phyloP scores from a whole-genome alignment of 176 grass and related monocot species.

The Avena atlantica region DNA sequence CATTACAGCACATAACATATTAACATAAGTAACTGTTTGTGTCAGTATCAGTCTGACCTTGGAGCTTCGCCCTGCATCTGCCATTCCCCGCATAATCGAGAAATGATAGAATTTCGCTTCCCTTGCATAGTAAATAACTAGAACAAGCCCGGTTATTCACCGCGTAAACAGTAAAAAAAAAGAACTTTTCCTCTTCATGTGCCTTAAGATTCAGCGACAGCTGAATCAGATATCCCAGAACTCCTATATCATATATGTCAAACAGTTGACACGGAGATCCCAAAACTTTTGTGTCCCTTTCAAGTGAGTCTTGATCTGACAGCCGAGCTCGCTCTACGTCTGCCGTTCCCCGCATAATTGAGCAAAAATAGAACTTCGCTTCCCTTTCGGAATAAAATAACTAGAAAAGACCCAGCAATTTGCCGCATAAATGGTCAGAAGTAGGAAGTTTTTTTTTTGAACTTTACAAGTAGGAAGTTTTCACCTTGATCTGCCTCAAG shows the following conservation, averaged over 20 bases:
- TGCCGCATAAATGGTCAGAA: constrained; percentile 43
- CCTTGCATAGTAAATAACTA: neutral
- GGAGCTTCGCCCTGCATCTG: constrained; percentile 27
- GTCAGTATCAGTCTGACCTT: constrained; percentile 28
- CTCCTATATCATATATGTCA: constrained; percentile 23
- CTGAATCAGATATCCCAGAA: constrained; percentile 26
- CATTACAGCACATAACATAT: neutral
- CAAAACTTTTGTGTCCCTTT: constrained; percentile 33
- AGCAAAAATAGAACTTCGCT: constrained; percentile 46
- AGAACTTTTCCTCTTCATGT: too few relatives aligned
- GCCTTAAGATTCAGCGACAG: too few relatives aligned
- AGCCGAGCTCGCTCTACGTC: constrained; percentile 8
- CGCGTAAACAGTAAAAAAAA: too few relatives aligned
- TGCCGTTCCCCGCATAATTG: constrained; percentile 42
- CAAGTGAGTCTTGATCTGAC: constrained; percentile 6
- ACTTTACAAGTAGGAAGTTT: constrained; percentile 13
- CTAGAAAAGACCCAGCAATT: neutral
- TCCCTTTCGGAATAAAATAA: neutral
- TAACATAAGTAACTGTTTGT: constrained; percentile 19
- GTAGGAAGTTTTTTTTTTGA: neutral
- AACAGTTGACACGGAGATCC: neutral
- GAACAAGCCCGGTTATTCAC: too few relatives aligned
- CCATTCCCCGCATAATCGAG: constrained; percentile 45
- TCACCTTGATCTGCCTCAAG: constrained; percentile 25
- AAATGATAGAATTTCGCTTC: constrained; percentile 48